Evolutionary conservation across 371 early-diverging fungal genomes (phyloP), one percentile per base, ranked within the genome.

Genomic region (Mortierella sp.): DNA sequence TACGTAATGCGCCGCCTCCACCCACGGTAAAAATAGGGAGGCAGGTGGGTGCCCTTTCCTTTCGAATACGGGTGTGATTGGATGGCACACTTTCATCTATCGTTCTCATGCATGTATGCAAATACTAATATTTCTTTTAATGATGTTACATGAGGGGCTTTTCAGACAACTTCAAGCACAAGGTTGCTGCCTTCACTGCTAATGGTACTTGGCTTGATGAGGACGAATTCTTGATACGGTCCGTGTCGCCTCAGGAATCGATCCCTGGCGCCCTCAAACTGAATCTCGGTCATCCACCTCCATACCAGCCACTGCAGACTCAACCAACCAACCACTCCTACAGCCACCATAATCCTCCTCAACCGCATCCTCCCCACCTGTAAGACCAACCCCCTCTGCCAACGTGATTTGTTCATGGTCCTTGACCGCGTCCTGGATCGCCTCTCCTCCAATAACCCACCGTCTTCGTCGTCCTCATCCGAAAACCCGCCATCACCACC

Each of bases 271-370:
- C 68, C 77, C 34, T 71, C 77, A 58, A 81, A 71, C 65, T 81
- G 74, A 41, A 81, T 71, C 63, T 68, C 80, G 7, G 74, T 77
- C 82, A 81, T 77, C 82, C 82, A 81, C 58, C 73, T 81, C 74
- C 74, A 81, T 14, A 68, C 72, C 68, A 81, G 44, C 70, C 71
- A 81, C 47, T 81, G 82, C 58, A 81, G 34, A 53, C 68, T 63
- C 14, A 69, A 39, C 82, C 82, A 81, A 1, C 77, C 71, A 24
- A 77, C 19, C 14, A 77, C 63, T 26, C 74, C 70, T 0, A 69
- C 55, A 4, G 22, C 66, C 24, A 80, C 39, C 73, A 80, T 63
- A 63, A 76, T 44, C 45, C 73, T 73, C 66, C 76, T 53, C 53
- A 80, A 47, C 29, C 80, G 65, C 52, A 50, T 43, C 63, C 70